phyloP scores from a whole-genome alignment of 2,329 filamentous ascomycete genomes.

The Paecilomyces dactylethromorphus region DNA sequence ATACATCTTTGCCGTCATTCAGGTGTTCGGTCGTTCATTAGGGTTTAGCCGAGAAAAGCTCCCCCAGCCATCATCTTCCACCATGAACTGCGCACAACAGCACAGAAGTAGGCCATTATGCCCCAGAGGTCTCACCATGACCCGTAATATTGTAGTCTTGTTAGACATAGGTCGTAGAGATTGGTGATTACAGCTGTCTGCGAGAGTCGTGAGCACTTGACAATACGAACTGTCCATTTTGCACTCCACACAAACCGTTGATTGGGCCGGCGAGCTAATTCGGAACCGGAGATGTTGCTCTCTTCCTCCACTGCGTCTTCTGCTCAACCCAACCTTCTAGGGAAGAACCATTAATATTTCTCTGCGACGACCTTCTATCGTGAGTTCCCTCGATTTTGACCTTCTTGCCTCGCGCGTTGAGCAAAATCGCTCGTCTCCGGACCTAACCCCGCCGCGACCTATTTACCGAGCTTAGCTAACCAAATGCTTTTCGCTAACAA shows the following conservation, averaged over 20 bases:
- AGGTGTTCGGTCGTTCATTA: constrained; percentile 12
- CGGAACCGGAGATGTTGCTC: not conserved
- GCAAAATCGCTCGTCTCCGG: not conserved
- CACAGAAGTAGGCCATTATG: not conserved
- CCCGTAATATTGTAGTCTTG: not conserved
- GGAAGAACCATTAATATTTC: not conserved
- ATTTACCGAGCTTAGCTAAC: not conserved
- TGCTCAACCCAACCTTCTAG: not conserved
- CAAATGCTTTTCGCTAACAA: not conserved
- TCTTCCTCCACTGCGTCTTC: constrained; percentile 3
- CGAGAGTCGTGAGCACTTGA: not conserved
- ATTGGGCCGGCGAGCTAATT: constrained; percentile 7
- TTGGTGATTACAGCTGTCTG: not conserved
- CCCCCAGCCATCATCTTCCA: constrained; percentile 12
- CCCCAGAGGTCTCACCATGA: not conserved
- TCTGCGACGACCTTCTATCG: not conserved
- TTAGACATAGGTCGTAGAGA: not conserved
- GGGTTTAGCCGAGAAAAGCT: constrained; percentile 34
- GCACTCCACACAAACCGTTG: constrained; percentile 11
- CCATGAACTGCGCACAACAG: constrained; percentile 3
- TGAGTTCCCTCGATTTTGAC: not conserved
- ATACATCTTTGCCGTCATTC: too few relatives aligned
- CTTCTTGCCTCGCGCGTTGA: not conserved
- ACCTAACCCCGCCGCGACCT: not conserved
- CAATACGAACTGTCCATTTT: constrained; percentile 3